Conservation (phyloP, 148 eudicot species). For the Agrostemma githago region DNA sequence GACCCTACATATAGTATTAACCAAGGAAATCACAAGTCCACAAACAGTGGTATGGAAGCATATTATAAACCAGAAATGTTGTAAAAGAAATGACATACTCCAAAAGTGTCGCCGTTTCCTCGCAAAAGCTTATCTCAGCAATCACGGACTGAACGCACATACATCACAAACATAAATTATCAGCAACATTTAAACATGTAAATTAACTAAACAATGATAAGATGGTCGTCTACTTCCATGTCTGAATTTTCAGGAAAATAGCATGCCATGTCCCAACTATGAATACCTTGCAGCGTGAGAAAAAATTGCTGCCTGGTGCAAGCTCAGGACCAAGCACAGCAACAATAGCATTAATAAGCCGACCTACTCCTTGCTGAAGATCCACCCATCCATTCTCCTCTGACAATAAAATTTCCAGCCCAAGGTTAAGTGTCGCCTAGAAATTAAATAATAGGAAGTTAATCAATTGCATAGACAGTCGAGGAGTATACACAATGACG, state of each 20-base stretch:
- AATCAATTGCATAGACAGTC: constrained; percentile 1
- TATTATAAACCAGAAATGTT: background rate
- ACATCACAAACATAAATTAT: constrained; percentile 22
- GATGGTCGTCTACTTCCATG: background rate
- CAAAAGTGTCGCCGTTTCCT: constrained; percentile 82
- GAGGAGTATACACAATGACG: background rate
- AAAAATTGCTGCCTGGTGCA: constrained; percentile 92
- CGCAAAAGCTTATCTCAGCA: constrained; percentile 87
- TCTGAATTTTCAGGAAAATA: background rate
- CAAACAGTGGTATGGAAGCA: background rate
- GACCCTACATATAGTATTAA: background rate
- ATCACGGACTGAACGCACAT: constrained; percentile 66
- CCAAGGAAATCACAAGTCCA: background rate
- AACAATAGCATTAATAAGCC: constrained; percentile 95
- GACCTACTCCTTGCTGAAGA: constrained; percentile 93
- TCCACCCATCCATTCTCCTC: constrained; percentile 93
- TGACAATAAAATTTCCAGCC: constrained; percentile 76
- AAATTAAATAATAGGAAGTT: constrained; percentile 8
- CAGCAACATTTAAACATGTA: constrained; percentile 8
- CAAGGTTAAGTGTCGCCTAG: constrained; percentile 94
- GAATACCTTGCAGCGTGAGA: constrained; percentile 95
- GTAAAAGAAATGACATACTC: constrained; percentile 59
- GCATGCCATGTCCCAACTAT: background rate
- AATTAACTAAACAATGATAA: background rate
- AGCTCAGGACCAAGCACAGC: constrained; percentile 99